Base-by-base conservation (phyloP, 208 protist genomes). In the Trypanosoma melophagium region DNA sequence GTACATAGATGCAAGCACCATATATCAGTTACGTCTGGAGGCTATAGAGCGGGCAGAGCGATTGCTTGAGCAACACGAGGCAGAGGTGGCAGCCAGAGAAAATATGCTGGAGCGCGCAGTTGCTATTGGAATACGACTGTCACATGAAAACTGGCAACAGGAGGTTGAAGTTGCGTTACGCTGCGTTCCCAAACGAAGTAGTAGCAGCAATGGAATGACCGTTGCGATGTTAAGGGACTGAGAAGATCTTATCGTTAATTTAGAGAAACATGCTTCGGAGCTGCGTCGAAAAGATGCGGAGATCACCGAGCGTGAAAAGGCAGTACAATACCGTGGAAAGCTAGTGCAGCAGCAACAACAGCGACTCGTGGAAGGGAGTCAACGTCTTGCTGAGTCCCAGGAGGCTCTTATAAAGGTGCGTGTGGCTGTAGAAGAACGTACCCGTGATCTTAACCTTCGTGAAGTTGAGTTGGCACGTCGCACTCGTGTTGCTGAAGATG, bases 1-100 rank as follows among this genome's bases (percentile, higher is more conserved):
- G 28, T 35, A 35, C 28, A 58, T 66, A 28, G 10, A 55, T n/a
- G 51, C 45, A 8, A 10, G 19, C 9, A 24, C 12, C 17, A 19
- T 31, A 10, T 57, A 66, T 38, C 22, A 35, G 3, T 45, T 66
- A 28, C 61, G 61, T 19, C 5, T 66, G 3, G 51, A 56, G 0
- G 61, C 61, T 0, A 12, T 66, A 31, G 61, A 66, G n/a, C 61
- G 61, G 21, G 61, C 61, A 50, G 61, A 66, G 31, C 51, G 38
- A 21, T 9, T 66, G 17, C 19, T 66, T 13, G 28, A n/a, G 51
- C 50, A 49, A 17, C 61, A 58, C 7, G 49, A 55, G 40, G 38
- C 50, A 4, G 49, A 66, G 16, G 8, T 58, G 47, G 61, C 28
- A 35, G 50, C 47, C n/a, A 41, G 40, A 28, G 59, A 64, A 41